Percentiles rank a stretch among this genome's conserved stretches.
Conservation (phyloP, 2,329 filamentous ascomycete genomes). For the Calonectria naviculata region DNA sequence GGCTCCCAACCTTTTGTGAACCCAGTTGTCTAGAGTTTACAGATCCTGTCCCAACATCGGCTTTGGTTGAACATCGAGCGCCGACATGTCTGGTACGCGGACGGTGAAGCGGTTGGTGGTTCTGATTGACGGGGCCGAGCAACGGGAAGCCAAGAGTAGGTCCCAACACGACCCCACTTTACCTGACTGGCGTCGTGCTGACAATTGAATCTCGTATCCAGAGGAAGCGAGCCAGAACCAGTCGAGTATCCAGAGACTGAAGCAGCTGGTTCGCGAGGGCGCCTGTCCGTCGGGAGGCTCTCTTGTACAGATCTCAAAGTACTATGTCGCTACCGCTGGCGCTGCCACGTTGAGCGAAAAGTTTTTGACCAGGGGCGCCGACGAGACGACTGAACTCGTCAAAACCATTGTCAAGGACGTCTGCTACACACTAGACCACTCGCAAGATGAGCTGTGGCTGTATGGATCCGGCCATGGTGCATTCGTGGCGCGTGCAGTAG, state of each 20-base stretch:
- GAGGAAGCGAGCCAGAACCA: slow-evolving; percentile 29
- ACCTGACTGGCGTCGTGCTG: slow-evolving; percentile 1
- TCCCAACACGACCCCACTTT: too few species aligned
- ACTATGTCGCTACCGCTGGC: slow-evolving; percentile 24
- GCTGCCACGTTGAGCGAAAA: slow-evolving; percentile 28
- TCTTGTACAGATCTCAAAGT: slow-evolving; percentile 30
- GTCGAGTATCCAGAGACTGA: slow-evolving; percentile 32
- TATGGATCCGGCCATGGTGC: slow-evolving; percentile 38
- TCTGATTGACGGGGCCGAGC: slow-evolving; percentile 34
- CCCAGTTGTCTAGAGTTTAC: not conserved
- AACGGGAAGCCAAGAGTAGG: slow-evolving; percentile 22
- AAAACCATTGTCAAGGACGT: slow-evolving; percentile 34
- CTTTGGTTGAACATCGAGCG: not conserved
- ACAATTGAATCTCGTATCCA: slow-evolving; percentile 6
- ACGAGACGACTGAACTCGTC: slow-evolving; percentile 31
- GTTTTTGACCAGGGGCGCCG: slow-evolving; percentile 21
- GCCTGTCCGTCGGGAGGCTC: slow-evolving; percentile 6
- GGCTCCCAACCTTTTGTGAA: not conserved
- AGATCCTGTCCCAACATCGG: not conserved
- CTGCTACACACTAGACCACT: slow-evolving; percentile 21
- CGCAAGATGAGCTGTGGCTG: slow-evolving; percentile 38
- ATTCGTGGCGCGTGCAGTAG: slow-evolving; percentile 35
- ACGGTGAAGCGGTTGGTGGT: slow-evolving; percentile 32
- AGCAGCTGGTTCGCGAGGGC: slow-evolving; percentile 29
- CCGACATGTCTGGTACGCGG: slow-evolving; percentile 30